A percentile compares a stretch with the other conserved stretches of the same genome.
These are phyloP conservation scores for Microsporum ferrugineum DNA, from an alignment of 2,329 filamentous ascomycete species.

Conservation along the genomic window DNA sequence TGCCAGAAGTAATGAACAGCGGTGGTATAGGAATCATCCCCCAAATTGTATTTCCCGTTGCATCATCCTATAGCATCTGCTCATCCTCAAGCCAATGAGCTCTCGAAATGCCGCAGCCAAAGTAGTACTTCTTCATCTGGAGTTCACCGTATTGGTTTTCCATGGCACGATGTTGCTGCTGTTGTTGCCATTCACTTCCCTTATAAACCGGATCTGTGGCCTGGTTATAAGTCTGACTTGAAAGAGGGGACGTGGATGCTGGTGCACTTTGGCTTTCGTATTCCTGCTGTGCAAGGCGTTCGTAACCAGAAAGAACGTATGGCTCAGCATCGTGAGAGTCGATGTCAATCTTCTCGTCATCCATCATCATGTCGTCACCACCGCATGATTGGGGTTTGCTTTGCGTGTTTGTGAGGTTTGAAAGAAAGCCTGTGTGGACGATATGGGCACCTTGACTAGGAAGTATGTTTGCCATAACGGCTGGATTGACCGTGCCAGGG, in stretches of 20 bases:
- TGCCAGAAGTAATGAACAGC: not conserved
- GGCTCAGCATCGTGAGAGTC: slow-evolving; percentile 52
- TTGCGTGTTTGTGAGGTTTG: not conserved
- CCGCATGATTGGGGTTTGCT: not conserved
- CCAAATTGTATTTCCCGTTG: not conserved
- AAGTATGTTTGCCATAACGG: slow-evolving; percentile 13
- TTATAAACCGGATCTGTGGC: slow-evolving; percentile 35
- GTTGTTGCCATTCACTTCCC: slow-evolving; percentile 28
- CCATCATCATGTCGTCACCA: slow-evolving; percentile 39
- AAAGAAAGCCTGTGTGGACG: not conserved
- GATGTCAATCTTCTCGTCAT: slow-evolving; percentile 17
- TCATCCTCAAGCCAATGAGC: slow-evolving; percentile 17
- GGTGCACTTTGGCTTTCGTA: slow-evolving; percentile 26
- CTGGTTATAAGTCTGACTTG: slow-evolving; percentile 22
- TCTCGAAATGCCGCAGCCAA: slow-evolving; percentile 14
- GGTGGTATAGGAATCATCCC: not conserved
- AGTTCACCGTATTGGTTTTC: slow-evolving; percentile 31
- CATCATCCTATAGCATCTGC: slow-evolving; percentile 14
- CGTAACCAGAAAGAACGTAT: slow-evolving; percentile 76
- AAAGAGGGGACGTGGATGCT: slow-evolving; percentile 13
- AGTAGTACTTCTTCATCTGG: slow-evolving; percentile 24
- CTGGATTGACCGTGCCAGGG: slow-evolving; percentile 48
- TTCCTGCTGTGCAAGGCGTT: slow-evolving; percentile 54
- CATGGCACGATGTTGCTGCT: slow-evolving; percentile 15
- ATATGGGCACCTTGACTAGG: not conserved